Evolutionary conservation across 176 grass and related monocot genomes (phyloP), one percentile per base, ranked within the genome.

Genomic region (Neostapfia colusana): DNA sequence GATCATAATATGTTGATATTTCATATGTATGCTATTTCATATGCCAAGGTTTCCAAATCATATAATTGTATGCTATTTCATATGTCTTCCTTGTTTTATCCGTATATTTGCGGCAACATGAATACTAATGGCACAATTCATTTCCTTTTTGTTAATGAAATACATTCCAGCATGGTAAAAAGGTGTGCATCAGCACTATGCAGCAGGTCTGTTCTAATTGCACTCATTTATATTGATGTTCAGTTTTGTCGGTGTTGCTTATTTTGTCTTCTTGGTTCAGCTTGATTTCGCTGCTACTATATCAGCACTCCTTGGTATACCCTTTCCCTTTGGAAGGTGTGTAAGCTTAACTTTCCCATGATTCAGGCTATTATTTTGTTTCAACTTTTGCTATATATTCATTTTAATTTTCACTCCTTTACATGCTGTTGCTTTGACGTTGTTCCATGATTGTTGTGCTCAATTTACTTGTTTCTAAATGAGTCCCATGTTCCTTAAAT

Each of bases 301-400:
- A 80, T 86, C 91, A 73, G 91, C 95, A 81, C 91, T 98, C 64
- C 89, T 98, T 28, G 91, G 95, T 80, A 83, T 98, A 88, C 95
- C 95, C 65, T 94, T 90, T 92, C 95, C 95, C 79, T 98, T 92
- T 84, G 95, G 95, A 92, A 98, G 95, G 95, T 98, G 36, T 20
- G 69, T 76, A 65, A 10, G 49, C 49, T 79, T 75, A 75, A 35
- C 62, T 73, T 70, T 81, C 85, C n/a, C 36, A 54, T 69, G 36
- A 43, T 63, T 74, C 7, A 68, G n/a, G 35, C 53, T 21, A 62
- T 23, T 26, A 44, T 46, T 11, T 59, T 37, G 31, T 37, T 28
- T 15, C 28, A 73, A 45, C 66, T 73, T 10, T 21, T 81, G 38
- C 24, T 27, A n/a, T 74, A 63, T 63, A 57, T 54, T 12, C 21